Conservation (phyloP, 2,329 filamentous ascomycete species). For the Hypoxylon sp. region DNA sequence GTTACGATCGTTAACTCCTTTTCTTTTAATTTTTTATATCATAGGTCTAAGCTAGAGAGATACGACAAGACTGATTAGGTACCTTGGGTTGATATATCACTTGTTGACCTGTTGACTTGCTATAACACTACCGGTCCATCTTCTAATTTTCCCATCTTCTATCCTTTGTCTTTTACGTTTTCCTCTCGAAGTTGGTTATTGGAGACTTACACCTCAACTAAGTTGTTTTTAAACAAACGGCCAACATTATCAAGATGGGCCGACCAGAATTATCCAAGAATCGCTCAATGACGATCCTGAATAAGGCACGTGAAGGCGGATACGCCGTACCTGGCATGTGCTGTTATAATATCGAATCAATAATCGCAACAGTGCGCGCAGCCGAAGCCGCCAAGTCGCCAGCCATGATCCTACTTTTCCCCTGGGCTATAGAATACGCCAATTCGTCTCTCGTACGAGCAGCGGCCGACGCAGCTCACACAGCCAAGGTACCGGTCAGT, state of each 20-base stretch:
- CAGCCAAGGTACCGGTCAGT: slow-evolving; percentile 71
- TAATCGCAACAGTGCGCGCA: slow-evolving; percentile 77
- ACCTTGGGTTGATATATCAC: background rate
- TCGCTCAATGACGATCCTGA: slow-evolving; percentile 69
- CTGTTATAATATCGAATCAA: slow-evolving; percentile 78
- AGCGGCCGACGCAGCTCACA: slow-evolving; percentile 69
- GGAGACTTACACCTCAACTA: slow-evolving; percentile 3
- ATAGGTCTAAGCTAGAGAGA: background rate
- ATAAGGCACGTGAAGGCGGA: slow-evolving; percentile 67
- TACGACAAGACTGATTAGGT: background rate
- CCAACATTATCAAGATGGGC: slow-evolving; percentile 51
- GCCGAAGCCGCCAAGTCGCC: slow-evolving; percentile 77
- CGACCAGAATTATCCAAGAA: slow-evolving; percentile 62
- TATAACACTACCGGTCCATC: background rate
- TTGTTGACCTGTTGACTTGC: background rate
- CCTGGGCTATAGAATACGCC: slow-evolving; percentile 79
- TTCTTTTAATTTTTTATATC: background rate
- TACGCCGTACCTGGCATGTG: slow-evolving; percentile 75
- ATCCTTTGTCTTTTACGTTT: background rate
- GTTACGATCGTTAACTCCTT: background rate
- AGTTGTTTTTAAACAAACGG: background rate
- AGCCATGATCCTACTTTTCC: slow-evolving; percentile 80
- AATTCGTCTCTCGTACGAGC: slow-evolving; percentile 69
- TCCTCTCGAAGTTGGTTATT: background rate
- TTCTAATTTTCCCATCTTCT: background rate